phyloP scores from a whole-genome alignment of 345 rosid species.

The Barbarea vulgaris region DNA sequence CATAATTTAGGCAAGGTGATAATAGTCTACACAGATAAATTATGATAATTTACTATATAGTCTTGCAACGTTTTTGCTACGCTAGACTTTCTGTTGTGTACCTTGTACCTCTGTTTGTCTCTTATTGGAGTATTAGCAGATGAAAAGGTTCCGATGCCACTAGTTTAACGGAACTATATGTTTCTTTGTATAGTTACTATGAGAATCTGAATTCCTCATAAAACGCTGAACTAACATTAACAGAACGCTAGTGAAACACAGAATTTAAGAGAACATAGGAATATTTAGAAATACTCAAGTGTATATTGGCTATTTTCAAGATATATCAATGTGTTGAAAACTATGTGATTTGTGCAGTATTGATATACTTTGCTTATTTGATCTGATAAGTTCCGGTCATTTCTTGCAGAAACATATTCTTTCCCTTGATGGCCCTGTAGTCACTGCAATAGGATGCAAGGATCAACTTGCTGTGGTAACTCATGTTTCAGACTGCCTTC shows the following conservation, averaged over 20 bases:
- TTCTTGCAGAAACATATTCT: constrained; percentile 74
- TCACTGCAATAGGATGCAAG: constrained; percentile 80
- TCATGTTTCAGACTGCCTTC: constrained; percentile 81
- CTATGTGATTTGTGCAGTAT: background rate
- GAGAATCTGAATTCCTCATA: constrained; percentile 1
- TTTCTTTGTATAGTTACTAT: background rate
- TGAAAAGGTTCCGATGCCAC: background rate
- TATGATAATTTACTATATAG: constrained; percentile 1
- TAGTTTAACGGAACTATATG: background rate
- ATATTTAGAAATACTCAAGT: background rate
- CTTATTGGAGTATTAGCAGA: background rate
- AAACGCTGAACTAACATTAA: constrained; percentile 2
- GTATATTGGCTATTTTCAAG: background rate
- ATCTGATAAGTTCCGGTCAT: constrained; percentile 8
- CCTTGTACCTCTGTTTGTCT: background rate
- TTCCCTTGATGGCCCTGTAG: constrained; percentile 85
- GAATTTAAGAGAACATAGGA: background rate
- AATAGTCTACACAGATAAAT: constrained; percentile 1
- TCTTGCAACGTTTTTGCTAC: background rate
- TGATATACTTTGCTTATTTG: background rate
- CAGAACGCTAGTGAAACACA: constrained; percentile 1
- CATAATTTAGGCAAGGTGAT: constrained; percentile 17
- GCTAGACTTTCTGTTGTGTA: constrained; percentile 2
- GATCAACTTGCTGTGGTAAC: constrained; percentile 80
- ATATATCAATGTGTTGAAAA: too few species aligned